Evolutionary conservation across 139 green algal genomes (phyloP), one percentile per base, ranked within the genome.

Genomic region (Picochlorum sp.): DNA sequence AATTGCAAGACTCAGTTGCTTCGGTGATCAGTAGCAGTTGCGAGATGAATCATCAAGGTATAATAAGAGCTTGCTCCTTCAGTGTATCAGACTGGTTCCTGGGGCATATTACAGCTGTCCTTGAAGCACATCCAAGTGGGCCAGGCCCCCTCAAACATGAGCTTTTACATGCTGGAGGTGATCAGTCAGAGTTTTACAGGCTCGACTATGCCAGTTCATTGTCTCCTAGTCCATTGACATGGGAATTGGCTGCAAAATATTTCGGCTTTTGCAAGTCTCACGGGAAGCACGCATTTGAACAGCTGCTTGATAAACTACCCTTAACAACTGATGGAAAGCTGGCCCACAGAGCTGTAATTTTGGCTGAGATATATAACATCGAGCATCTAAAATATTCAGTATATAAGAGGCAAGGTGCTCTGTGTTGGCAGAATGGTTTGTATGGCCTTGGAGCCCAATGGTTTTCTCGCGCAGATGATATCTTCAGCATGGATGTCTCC

Each of bases 231-330:
- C 57, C 64, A 0, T 15, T 66, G 21, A 85, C 73, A 3, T 83
- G 77, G 77, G 56, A 67, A 56, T 44, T 85, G 49, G 79, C 77
- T 4, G 77, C 73, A 8, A 63, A 63, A 31, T 90, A 90, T 68
- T 70, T 90, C 68, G 70, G 79, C 13, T 88, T 73, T 70, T 90
- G 83, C 74, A 76, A 79, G n/a, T 23, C 41, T 7, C 73, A 90
- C 63, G 84, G 84, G 1, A 74, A 65, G 10, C 73, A 62, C 20
- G 76, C 75, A 26, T 66, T 84, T 58, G 72, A 88, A 47, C 52
- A 62, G 5, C 56, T 90, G 37, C 49, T 90, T 38, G 61, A 74
- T 26, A 57, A 45, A 4, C 66, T 87, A 66, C 82, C 80, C 28
- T 66, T 87, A 62, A 45, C 23, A 23, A 59, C 20, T 1, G 66